Evolutionary conservation across 225 moss, liverwort and hornwort genomes (phyloP), one percentile per base, ranked within the genome.

Genomic region (Bryoerythrophyllum caledonicum): DNA sequence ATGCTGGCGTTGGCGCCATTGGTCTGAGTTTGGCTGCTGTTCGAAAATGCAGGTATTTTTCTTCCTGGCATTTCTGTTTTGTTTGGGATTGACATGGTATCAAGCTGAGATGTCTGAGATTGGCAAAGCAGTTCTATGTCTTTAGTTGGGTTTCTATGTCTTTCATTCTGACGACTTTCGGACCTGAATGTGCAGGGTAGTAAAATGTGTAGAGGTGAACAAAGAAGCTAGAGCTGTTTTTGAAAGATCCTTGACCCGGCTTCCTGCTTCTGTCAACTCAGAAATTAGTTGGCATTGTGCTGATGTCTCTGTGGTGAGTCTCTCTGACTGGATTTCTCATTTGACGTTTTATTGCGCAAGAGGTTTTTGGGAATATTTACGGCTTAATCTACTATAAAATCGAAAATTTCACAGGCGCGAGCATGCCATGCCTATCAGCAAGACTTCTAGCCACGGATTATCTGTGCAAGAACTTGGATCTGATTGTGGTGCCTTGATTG

Each of bases 251-350:
- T 83, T 99, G 59, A 60, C 84, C 11, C 86, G 97, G 44, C 74
- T 99, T 71, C 91, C 94, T 15, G 75, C 83, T 37, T 87, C 93
- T 58, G 89, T 93, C 55, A 90, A 90, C 71, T 85, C 88, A 56
- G 89, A 93, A 68, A 90, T 97, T 76, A 91, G 92, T 81, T 97
- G 96, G 96, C 91, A 97, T 74, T 99, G 97, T 84, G 94, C 94
- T 69, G 94, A 99, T 85, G 94, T 93, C 68, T 90, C 94, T 68
- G 82, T 89, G 82, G 94, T 91, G 63, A 89, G 82, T 49, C 19
- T 17, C 48, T 49, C 48, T 17, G 19, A 6, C 48, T 6, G 48
- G 48, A 5, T 49, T 17, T 17, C 17, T 26, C 41, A 43, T 55
- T 61, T 14, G 59, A 12, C 57, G 24, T 46, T 11, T 46, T 65